Evolutionary conservation across 441 rosid genomes (phyloP).

Genomic region (Manihot esculenta): DNA sequence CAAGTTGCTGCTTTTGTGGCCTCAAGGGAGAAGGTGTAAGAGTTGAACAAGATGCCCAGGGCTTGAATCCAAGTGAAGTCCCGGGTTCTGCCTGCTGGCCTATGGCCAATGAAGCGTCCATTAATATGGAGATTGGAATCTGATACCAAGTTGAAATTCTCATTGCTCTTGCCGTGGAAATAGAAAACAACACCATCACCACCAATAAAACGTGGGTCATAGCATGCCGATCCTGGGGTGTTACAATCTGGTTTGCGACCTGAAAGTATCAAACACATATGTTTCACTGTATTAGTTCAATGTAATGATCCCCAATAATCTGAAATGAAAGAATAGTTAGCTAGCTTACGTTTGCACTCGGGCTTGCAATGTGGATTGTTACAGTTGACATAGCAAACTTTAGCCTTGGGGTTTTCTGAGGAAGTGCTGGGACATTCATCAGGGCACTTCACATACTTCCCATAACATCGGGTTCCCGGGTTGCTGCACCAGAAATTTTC

Average conservation of each 20-base stretch:
- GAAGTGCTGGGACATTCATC: slow-evolving; percentile 26
- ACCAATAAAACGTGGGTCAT: slow-evolving; percentile 65
- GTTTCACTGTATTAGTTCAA: background rate
- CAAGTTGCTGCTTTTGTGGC: too few relatives aligned
- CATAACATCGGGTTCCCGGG: slow-evolving; percentile 23
- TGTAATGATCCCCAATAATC: background rate
- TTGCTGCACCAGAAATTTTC: background rate
- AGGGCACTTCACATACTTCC: slow-evolving; percentile 24
- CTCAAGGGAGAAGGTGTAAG: too few relatives aligned
- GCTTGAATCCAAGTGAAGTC: too few relatives aligned
- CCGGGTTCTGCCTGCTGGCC: too few relatives aligned
- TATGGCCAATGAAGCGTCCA: too few relatives aligned
- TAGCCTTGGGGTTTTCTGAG: slow-evolving; percentile 14
- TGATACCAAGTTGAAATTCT: too few relatives aligned
- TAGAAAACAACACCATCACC: too few relatives aligned
- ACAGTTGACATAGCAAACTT: slow-evolving; percentile 35
- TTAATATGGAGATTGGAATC: too few relatives aligned
- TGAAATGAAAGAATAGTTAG: background rate
- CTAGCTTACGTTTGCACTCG: slow-evolving; percentile 26
- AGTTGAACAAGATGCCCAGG: too few relatives aligned
- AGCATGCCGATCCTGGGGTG: slow-evolving; percentile 59
- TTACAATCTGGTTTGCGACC: slow-evolving; percentile 53
- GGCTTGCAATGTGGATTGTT: slow-evolving; percentile 24
- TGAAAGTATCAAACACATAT: slow-evolving; percentile 19
- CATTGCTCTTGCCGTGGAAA: too few relatives aligned